phyloP scores from a whole-genome alignment of 2,329 filamentous ascomycete genomes.

The Trichoderma lentiforme region DNA sequence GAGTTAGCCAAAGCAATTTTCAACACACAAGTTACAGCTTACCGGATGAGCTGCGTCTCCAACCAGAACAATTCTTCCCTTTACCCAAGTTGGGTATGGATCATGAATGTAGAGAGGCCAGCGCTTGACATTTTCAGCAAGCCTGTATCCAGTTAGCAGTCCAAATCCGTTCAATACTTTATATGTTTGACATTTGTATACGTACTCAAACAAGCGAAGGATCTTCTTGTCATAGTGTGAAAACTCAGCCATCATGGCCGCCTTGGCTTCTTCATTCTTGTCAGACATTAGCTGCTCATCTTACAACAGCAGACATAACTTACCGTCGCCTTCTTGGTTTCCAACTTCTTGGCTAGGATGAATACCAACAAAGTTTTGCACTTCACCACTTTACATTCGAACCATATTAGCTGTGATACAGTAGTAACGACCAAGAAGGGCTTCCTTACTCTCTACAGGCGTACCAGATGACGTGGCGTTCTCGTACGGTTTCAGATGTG shows the following conservation, averaged over 20 bases:
- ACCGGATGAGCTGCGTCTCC: not conserved
- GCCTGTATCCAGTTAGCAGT: not conserved
- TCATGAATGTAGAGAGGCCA: not conserved
- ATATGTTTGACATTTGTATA: not conserved
- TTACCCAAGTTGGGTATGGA: not conserved
- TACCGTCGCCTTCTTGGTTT: not conserved
- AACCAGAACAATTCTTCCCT: not conserved
- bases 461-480: not conserved
- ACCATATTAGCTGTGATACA: not conserved
- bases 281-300: not conserved
- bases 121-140: not conserved
- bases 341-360: not conserved
- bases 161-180: not conserved
- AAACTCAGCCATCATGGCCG: not conserved
- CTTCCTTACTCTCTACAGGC: not conserved
- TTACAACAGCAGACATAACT: not conserved
- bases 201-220: not conserved
- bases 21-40: not conserved
- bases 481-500: not conserved
- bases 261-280: not conserved
- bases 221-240: not conserved
- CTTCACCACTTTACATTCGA: not conserved
- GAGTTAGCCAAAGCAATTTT: not conserved
- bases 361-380: not conserved
- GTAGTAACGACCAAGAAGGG: not conserved